phyloP scores from a whole-genome alignment of 345 rosid species.

The Bruguiera gymnorhiza region DNA sequence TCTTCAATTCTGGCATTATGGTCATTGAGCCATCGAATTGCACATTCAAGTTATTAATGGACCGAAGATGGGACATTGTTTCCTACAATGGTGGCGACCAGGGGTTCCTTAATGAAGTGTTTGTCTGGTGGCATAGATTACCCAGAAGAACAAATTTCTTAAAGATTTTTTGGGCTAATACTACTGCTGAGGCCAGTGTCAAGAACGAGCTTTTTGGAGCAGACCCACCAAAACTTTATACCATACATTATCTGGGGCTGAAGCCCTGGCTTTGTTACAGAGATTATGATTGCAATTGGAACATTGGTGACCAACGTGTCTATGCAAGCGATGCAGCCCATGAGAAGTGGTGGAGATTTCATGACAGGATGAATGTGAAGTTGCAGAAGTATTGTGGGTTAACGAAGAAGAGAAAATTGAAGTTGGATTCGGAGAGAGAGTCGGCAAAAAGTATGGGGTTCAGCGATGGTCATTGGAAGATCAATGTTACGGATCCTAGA shows the following conservation, averaged over 20 bases:
- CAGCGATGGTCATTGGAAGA: slow-evolving; percentile 64
- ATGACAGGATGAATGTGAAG: slow-evolving; percentile 61
- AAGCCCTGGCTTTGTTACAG: slow-evolving; percentile 96
- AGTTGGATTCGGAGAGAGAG: slow-evolving; percentile 74
- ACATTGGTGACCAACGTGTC: slow-evolving; percentile 45
- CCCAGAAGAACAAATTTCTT: slow-evolving; percentile 76
- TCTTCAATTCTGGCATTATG: slow-evolving; percentile 91
- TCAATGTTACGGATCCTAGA: slow-evolving; percentile 72
- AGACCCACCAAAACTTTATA: slow-evolving; percentile 71
- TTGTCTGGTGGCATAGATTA: slow-evolving; percentile 93
- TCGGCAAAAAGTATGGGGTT: slow-evolving; percentile 48
- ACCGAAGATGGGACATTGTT: slow-evolving; percentile 51
- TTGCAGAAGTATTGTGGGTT: slow-evolving; percentile 68
- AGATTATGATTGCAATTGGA: slow-evolving; percentile 92
- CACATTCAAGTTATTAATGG: slow-evolving; percentile 64
- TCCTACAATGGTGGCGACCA: slow-evolving; percentile 97
- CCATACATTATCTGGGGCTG: slow-evolving; percentile 75
- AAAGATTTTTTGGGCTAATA: slow-evolving; percentile 94
- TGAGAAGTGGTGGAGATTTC: slow-evolving; percentile 76
- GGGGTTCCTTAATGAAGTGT: slow-evolving; percentile 81
- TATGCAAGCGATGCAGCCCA: slow-evolving; percentile 90
- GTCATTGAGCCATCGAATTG: slow-evolving; percentile 94
- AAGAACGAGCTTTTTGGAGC: slow-evolving; percentile 72
- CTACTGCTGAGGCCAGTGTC: slow-evolving; percentile 51
- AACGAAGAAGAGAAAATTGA: slow-evolving; percentile 55